Evolutionary conservation across 768 basidiomycete species (phyloP).

Genomic region (Panellus pusillus): DNA sequence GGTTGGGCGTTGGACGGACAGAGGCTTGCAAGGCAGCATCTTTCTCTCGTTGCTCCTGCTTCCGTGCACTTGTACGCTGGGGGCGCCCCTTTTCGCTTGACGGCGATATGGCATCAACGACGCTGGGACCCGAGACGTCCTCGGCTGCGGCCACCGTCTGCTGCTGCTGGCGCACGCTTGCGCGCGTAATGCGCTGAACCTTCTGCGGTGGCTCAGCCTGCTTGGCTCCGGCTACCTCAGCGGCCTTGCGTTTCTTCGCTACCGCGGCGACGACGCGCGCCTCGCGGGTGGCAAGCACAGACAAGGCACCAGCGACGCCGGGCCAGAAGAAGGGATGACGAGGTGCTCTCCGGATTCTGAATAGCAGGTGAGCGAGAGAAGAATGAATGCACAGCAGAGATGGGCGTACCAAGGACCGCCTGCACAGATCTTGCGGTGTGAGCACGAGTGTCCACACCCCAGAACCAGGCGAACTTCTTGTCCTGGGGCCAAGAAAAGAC

Average conservation of each 20-base stretch:
- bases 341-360: constrained; percentile 12
- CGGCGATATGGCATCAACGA: background rate
- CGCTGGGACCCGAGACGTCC: background rate
- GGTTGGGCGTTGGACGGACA: background rate
- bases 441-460: constrained; percentile 51
- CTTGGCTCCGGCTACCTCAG: constrained; percentile 1
- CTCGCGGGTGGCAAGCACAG: background rate
- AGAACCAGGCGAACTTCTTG: constrained; percentile 64
- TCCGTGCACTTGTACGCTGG: background rate
- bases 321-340: constrained; percentile 6
- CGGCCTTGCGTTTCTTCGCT: background rate
- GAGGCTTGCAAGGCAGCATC: background rate
- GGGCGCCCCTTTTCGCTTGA: too few species aligned
- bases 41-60: background rate
- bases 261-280: background rate
- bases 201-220: constrained; percentile 5
- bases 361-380: background rate
- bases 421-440: constrained; percentile 54
- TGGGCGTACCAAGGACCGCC: constrained; percentile 14
- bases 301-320: background rate
- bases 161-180: constrained; percentile 14
- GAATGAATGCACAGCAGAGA: background rate
- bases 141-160: background rate
- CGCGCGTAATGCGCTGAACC: constrained; percentile 13
- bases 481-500: constrained; percentile 56